Percentiles rank a stretch among this genome's conserved stretches.
Evolutionary conservation across 768 basidiomycete species (phyloP).

Genomic region (Omphalotus guepiniiformis): DNA sequence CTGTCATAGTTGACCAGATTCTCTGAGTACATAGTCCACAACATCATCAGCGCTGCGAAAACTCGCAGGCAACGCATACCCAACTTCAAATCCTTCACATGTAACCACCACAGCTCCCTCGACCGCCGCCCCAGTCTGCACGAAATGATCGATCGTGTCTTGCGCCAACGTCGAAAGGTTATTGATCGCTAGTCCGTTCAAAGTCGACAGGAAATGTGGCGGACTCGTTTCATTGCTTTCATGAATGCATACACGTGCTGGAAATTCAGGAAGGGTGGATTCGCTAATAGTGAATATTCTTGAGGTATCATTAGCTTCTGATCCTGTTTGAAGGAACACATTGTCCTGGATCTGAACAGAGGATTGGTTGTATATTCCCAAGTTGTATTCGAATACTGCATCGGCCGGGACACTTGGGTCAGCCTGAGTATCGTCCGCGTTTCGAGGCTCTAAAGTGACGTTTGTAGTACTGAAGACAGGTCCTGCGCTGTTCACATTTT

Average conservation of each 20-base stretch:
- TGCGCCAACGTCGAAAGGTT: constrained; percentile 3
- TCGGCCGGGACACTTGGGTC: constrained; percentile 9
- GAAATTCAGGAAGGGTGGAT: constrained; percentile 10
- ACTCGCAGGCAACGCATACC: constrained; percentile 7
- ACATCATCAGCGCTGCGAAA: constrained; percentile 9
- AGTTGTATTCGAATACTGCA: constrained; percentile 13
- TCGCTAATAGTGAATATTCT: constrained; percentile 15
- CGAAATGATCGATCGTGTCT: constrained; percentile 11
- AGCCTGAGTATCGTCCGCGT: neutral
- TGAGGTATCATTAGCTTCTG: constrained; percentile 10
- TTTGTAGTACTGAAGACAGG: constrained; percentile 3
- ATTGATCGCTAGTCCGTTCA: constrained; percentile 9
- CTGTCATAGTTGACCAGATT: constrained; percentile 3
- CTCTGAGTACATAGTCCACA: constrained; percentile 6
- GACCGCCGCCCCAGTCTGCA: neutral
- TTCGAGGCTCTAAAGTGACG: neutral
- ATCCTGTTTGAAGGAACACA: constrained; percentile 15
- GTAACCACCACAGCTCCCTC: constrained; percentile 10
- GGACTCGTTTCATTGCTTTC: neutral
- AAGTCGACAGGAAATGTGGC: constrained; percentile 10
- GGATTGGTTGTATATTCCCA: constrained; percentile 15
- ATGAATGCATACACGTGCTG: constrained; percentile 12
- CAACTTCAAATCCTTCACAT: constrained; percentile 10
- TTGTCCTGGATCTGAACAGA: constrained; percentile 14
- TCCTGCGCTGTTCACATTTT: constrained; percentile 8